Conservation (phyloP, 306 rosid genomes). For the Boehmeria nivea region DNA sequence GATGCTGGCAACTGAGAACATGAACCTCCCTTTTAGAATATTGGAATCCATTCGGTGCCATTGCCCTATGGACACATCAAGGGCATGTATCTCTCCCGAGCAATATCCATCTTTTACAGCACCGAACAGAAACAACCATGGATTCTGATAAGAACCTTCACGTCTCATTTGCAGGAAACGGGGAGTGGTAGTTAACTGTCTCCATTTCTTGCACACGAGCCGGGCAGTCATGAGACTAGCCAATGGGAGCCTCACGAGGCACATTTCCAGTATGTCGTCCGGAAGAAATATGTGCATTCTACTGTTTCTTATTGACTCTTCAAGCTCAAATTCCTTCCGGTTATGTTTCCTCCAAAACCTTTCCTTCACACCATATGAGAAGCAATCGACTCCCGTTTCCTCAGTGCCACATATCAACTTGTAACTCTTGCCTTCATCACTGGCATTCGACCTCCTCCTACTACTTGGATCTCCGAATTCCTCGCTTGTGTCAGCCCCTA, state of each 20-base stretch:
- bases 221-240: slow-evolving; percentile 91
- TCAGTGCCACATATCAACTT: slow-evolving; percentile 60
- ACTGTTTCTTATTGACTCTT: slow-evolving; percentile 46
- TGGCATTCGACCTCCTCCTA: slow-evolving; percentile 84
- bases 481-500: slow-evolving; percentile 90
- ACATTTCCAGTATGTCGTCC: slow-evolving; percentile 91
- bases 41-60: slow-evolving; percentile 86
- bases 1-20: slow-evolving; percentile 73
- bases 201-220: slow-evolving; percentile 96
- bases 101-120: slow-evolving; percentile 89
- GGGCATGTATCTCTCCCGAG: slow-evolving; percentile 85
- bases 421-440: slow-evolving; percentile 85
- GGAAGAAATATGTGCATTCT: slow-evolving; percentile 87
- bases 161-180: slow-evolving; percentile 87
- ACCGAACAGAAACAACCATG: slow-evolving; percentile 93
- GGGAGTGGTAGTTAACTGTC: slow-evolving; percentile 64
- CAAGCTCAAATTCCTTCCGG: slow-evolving; percentile 54
- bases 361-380: slow-evolving; percentile 82
- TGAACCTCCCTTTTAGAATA: slow-evolving; percentile 82
- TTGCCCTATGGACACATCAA: slow-evolving; percentile 70
- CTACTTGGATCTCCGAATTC: slow-evolving; percentile 66
- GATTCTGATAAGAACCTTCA: slow-evolving; percentile 74
- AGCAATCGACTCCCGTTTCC: slow-evolving; percentile 77
- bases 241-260: slow-evolving; percentile 89
- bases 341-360: slow-evolving; percentile 72